A percentile compares a stretch with the other conserved stretches of the same genome.
These are phyloP conservation scores for Polychytrium aggregatum DNA, from an alignment of 192 early-diverging fungal genomes.

Conservation along the genomic window DNA sequence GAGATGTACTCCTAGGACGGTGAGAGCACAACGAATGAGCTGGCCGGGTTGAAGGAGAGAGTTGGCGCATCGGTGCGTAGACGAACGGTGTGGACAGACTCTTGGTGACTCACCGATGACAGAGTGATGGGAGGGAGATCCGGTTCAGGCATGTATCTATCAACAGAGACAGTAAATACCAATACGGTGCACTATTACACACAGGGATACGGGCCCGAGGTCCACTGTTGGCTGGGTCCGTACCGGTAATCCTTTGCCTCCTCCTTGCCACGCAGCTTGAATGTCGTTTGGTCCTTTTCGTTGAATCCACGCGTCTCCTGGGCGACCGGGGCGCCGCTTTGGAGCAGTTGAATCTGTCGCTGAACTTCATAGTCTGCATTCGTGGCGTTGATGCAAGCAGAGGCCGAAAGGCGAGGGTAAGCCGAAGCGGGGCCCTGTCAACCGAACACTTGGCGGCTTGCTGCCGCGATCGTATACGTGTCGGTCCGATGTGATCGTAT, in stretches of 20 bases:
- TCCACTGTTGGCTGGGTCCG: no score
- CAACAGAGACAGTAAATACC: slow-evolving; percentile 10
- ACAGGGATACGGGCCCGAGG: no score
- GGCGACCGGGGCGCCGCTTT: slow-evolving; percentile 34
- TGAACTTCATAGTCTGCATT: slow-evolving; percentile 62
- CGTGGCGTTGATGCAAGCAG: no score
- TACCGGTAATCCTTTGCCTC: slow-evolving; percentile 72
- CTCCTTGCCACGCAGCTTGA: slow-evolving; percentile 67
- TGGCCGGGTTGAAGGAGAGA: no score
- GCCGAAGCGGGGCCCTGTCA: no score
- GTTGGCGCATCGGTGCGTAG: neutral
- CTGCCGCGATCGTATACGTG: no score
- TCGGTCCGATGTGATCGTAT: no score
- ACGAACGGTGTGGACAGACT: no score
- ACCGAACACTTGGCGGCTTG: no score
- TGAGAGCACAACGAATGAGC: slow-evolving; percentile 26
- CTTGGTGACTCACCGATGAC: slow-evolving; percentile 8
- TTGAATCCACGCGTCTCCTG: slow-evolving; percentile 81
- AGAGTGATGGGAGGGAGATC: slow-evolving; percentile 50
- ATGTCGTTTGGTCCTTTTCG: slow-evolving; percentile 47
- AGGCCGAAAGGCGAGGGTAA: no score
- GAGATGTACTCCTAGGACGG: slow-evolving; percentile 31
- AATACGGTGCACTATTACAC: no score
- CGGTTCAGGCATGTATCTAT: slow-evolving; percentile 72
- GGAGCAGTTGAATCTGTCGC: slow-evolving; percentile 56